Conservation (phyloP, 2,329 filamentous ascomycete species). For the Beauveria brongniartii region DNA sequence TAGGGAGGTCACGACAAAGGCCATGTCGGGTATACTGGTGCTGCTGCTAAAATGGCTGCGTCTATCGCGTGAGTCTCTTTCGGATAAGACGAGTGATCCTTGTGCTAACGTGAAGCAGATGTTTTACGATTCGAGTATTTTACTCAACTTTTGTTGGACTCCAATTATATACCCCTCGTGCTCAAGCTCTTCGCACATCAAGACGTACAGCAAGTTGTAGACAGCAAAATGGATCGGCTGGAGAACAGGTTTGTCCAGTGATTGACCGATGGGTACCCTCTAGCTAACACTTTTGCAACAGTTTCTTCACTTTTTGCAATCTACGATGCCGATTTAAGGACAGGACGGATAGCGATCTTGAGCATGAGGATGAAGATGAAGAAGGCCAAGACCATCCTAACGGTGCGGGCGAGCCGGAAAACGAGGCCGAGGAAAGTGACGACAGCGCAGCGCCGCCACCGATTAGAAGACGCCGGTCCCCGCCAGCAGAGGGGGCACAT, state of each 20-base stretch:
- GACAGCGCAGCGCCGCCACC: slow-evolving; percentile 81
- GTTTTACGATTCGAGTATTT: slow-evolving; percentile 94
- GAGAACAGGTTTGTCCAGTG: slow-evolving; percentile 59
- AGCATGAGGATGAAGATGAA: slow-evolving; percentile 17
- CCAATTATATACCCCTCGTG: slow-evolving; percentile 87
- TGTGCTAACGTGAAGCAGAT: slow-evolving; percentile 44
- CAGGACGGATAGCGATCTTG: slow-evolving; percentile 22
- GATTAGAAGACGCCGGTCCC: slow-evolving; percentile 54
- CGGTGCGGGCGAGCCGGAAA: slow-evolving; percentile 26
- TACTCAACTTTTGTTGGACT: slow-evolving; percentile 86
- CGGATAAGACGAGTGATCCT: not conserved
- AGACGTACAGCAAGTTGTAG: slow-evolving; percentile 83
- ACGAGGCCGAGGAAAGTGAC: slow-evolving; percentile 43
- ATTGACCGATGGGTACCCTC: not conserved
- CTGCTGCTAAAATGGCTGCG: slow-evolving; percentile 96
- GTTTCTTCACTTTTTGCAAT: slow-evolving; percentile 89
- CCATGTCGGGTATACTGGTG: slow-evolving; percentile 80
- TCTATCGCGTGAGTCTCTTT: slow-evolving; percentile 66
- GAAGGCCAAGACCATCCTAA: slow-evolving; percentile 15
- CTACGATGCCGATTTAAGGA: slow-evolving; percentile 47
- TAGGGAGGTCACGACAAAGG: slow-evolving; percentile 84
- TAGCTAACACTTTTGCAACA: slow-evolving; percentile 27
- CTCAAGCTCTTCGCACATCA: slow-evolving; percentile 91
- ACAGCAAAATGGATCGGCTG: slow-evolving; percentile 73
- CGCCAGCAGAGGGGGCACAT: slow-evolving; percentile 20